Conservation (phyloP, 2,329 filamentous ascomycete species). For the Rutstroemia sp. region DNA sequence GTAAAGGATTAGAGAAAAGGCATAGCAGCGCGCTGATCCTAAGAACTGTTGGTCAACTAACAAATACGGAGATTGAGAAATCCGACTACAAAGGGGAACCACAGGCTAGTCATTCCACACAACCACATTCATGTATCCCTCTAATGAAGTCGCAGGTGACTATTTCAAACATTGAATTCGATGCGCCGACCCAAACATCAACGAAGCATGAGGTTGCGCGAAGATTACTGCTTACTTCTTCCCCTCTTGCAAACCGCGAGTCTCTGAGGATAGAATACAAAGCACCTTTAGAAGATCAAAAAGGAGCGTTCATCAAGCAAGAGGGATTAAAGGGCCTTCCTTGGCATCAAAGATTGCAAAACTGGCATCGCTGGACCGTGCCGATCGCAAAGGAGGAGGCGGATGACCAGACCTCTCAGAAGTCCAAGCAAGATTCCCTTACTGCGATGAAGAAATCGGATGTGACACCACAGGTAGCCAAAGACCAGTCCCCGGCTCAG, state of each 20-base stretch:
- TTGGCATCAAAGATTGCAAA: slow-evolving; percentile 25
- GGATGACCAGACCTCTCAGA: neutral
- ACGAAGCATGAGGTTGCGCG: slow-evolving; percentile 18
- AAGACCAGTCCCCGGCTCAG: neutral
- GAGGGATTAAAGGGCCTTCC: slow-evolving; percentile 14
- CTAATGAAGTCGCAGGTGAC: slow-evolving; percentile 10
- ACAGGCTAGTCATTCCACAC: slow-evolving; percentile 9
- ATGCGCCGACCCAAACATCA: slow-evolving; percentile 8
- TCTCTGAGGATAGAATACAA: slow-evolving; percentile 15
- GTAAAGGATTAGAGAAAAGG: slow-evolving; percentile 7
- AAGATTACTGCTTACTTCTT: slow-evolving; percentile 22
- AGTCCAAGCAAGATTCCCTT: neutral
- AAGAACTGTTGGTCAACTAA: slow-evolving; percentile 19
- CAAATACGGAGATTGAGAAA: slow-evolving; percentile 21
- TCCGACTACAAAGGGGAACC: neutral
- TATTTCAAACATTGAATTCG: slow-evolving; percentile 12
- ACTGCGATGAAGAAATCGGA: neutral
- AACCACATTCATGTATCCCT: neutral
- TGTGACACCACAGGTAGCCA: neutral
- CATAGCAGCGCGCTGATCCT: slow-evolving; percentile 15
- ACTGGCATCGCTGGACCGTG: slow-evolving; percentile 26
- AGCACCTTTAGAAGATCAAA: neutral
- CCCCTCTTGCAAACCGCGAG: slow-evolving; percentile 11
- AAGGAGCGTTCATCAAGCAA: slow-evolving; percentile 18
- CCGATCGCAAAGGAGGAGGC: slow-evolving; percentile 12